Conservation (phyloP, 495 filamentous ascomycete genomes). For the Hypoxylon trugodes region DNA sequence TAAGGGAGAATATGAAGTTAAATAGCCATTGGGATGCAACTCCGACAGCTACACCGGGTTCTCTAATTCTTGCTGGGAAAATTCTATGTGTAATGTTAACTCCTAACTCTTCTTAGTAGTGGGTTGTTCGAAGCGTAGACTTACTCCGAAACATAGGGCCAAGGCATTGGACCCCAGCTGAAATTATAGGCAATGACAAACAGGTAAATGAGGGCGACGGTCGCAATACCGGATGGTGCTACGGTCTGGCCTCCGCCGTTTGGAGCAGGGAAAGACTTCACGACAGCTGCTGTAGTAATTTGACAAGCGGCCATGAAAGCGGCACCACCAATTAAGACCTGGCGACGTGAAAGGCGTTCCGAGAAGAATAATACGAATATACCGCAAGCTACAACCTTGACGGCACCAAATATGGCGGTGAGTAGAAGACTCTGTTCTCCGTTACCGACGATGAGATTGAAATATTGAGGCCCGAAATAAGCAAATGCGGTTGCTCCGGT, state of each 20-base stretch:
- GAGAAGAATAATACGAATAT: constrained; percentile 51
- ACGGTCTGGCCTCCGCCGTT: constrained; percentile 42
- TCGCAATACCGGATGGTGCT: constrained; percentile 53
- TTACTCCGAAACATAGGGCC: constrained; percentile 58
- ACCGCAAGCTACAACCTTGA: constrained; percentile 57
- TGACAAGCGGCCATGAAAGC: constrained; percentile 51
- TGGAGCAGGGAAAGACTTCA: constrained; percentile 52
- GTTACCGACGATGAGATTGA: constrained; percentile 55
- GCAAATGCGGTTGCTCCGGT: constrained; percentile 50
- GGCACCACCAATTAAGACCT: constrained; percentile 50
- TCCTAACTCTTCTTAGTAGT: constrained; percentile 37
- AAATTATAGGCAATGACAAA: constrained; percentile 60
- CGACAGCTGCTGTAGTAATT: constrained; percentile 40
- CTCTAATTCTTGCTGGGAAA: constrained; percentile 59
- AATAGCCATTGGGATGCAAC: constrained; percentile 61
- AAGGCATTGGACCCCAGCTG: constrained; percentile 60
- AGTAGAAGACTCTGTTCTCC: constrained; percentile 54
- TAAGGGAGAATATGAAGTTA: constrained; percentile 60
- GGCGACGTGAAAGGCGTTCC: constrained; percentile 51
- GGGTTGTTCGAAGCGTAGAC: not conserved
- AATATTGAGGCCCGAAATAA: constrained; percentile 57
- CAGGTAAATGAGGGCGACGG: constrained; percentile 60
- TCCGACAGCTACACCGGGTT: constrained; percentile 52
- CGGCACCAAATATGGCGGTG: constrained; percentile 61
- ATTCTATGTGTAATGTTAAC: constrained; percentile 56